phyloP scores from a whole-genome alignment of 257 asterid species.

The Euphrasia confusa region DNA sequence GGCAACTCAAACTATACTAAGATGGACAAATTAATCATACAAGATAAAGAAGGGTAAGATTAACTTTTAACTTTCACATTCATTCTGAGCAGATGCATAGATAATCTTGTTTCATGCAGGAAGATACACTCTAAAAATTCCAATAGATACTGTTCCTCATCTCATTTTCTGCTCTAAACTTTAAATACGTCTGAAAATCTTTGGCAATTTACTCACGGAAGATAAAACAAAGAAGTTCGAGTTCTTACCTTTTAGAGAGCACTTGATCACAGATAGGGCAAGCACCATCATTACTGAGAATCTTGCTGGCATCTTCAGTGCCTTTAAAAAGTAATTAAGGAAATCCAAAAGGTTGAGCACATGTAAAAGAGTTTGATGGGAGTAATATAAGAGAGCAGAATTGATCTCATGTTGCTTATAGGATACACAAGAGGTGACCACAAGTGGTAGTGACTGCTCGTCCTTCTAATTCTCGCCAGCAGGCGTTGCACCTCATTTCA shows the following conservation, averaged over 20 bases:
- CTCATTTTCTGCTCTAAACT: slow-evolving; percentile 7
- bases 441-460: slow-evolving; percentile 87
- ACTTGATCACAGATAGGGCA: slow-evolving; percentile 98
- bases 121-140: not conserved
- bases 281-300: slow-evolving; percentile 79
- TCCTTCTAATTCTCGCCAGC: slow-evolving; percentile 97
- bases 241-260: slow-evolving; percentile 77
- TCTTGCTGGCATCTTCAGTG: slow-evolving; percentile 83
- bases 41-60: not conserved
- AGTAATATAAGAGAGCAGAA: slow-evolving; percentile 4
- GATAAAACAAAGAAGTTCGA: slow-evolving; percentile 9
- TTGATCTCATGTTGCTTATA: slow-evolving; percentile 18
- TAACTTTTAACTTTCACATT: slow-evolving; percentile 5
- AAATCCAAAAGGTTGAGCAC: slow-evolving; percentile 28
- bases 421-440: slow-evolving; percentile 95
- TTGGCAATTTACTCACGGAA: slow-evolving; percentile 14
- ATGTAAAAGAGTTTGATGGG: slow-evolving; percentile 13
- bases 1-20: not conserved
- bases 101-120: not conserved
- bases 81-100: slow-evolving; percentile 9
- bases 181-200: not conserved
- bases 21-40: not conserved
- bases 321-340: slow-evolving; percentile 61
- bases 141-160: not conserved
- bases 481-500: slow-evolving; percentile 89